A percentile compares a stretch with the other conserved stretches of the same genome.
Evolutionary conservation across 192 early-diverging fungal genomes (phyloP).

Genomic region (Coemansia sp.): DNA sequence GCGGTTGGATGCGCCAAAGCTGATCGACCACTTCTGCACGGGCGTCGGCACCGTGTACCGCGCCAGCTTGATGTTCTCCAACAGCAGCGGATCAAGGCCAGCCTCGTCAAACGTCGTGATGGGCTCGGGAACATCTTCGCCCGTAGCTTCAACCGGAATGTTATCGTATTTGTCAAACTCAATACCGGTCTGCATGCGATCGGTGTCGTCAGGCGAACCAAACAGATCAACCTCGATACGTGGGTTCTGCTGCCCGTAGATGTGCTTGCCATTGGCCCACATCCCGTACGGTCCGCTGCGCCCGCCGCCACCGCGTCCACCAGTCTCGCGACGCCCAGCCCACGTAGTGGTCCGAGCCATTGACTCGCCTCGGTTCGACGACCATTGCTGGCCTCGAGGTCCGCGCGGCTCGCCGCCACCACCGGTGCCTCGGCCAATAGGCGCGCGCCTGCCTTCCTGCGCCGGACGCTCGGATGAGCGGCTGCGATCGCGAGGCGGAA

Average conservation of each 20-base stretch:
- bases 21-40: conserved; percentile 91
- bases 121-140: conserved; percentile 65
- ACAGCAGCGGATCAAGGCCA: conserved; percentile 79
- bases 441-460: conserved; percentile 15
- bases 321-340: conserved; percentile 52
- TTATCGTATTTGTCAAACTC: conserved; percentile 99
- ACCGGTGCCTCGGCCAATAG: conserved; percentile 33
- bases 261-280: conserved; percentile 79
- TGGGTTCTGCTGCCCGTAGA: conserved; percentile 74
- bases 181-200: conserved; percentile 85
- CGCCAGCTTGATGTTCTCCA: conserved; percentile 86
- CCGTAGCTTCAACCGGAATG: conserved; percentile 92
- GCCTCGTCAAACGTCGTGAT: conserved; percentile 68
- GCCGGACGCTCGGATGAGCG: conserved; percentile 38
- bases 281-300: conserved; percentile 56
- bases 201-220: conserved; percentile 69
- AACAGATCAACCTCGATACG: conserved; percentile 81
- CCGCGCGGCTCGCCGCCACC: conserved; percentile 45
- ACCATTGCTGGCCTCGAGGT: conserved; percentile 45
- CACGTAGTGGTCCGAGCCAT: conserved; percentile 56
- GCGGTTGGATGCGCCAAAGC: conserved; percentile 75
- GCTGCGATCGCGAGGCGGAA: conserved; percentile 46
- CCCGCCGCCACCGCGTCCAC: conserved; percentile 24
- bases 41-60: conserved; percentile 90
- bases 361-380: conserved; percentile 27